These are phyloP conservation scores for Trichophyton equinum DNA, from an alignment of 2,329 filamentous ascomycete genomes.

Conservation along the genomic window DNA sequence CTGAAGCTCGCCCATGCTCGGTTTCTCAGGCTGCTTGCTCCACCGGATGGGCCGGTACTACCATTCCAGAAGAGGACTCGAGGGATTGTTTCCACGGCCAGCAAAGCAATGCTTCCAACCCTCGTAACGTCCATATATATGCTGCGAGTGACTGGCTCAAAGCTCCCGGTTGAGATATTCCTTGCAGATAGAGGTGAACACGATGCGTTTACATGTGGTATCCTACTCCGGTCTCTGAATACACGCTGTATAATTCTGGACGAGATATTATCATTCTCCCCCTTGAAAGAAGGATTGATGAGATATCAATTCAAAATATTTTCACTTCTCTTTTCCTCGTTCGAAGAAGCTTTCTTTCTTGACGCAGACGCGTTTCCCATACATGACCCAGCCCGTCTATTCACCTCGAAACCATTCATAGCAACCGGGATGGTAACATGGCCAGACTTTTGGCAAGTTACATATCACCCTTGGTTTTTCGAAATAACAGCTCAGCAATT, in stretches of 20 bases:
- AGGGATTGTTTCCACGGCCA: slow-evolving; percentile 14
- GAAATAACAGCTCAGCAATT: slow-evolving; percentile 32
- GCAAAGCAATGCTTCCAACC: slow-evolving; percentile 21
- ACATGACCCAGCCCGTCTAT: slow-evolving; percentile 34
- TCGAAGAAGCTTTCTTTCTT: slow-evolving; percentile 47
- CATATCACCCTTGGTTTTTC: slow-evolving; percentile 34
- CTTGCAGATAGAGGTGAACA: slow-evolving; percentile 20
- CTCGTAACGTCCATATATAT: slow-evolving; percentile 25
- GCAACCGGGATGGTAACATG: slow-evolving; percentile 44
- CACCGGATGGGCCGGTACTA: slow-evolving; percentile 7
- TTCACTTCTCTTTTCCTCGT: slow-evolving; percentile 46
- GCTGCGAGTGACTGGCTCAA: slow-evolving; percentile 24
- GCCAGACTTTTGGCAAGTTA: slow-evolving; percentile 43
- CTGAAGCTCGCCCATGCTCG: slow-evolving; percentile 12
- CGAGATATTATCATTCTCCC: slow-evolving; percentile 25
- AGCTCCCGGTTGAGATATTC: slow-evolving; percentile 29
- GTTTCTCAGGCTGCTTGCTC: slow-evolving; percentile 10
- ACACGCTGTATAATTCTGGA: slow-evolving; percentile 20
- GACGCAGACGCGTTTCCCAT: slow-evolving; percentile 46
- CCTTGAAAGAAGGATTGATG: slow-evolving; percentile 45
- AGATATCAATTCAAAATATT: slow-evolving; percentile 46
- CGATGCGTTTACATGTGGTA: slow-evolving; percentile 21
- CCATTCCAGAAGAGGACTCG: slow-evolving; percentile 9
- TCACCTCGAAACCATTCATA: slow-evolving; percentile 41
- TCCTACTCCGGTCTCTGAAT: slow-evolving; percentile 22